Conservation (phyloP, 2,329 filamentous ascomycete genomes). For the Pseudogymnoascus sp. region DNA sequence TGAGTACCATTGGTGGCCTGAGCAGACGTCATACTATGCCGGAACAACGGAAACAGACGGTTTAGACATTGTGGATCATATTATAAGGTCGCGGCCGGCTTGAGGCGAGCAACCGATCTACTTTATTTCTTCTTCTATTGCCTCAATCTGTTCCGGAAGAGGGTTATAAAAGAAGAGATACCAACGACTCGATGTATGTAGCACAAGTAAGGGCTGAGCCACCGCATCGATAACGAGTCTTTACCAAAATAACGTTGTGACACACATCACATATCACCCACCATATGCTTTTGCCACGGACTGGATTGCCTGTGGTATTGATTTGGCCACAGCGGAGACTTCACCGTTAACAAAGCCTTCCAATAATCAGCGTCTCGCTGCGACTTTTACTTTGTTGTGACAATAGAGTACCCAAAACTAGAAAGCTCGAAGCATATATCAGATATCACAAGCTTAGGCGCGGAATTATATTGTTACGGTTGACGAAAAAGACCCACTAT, state of each 20-base stretch:
- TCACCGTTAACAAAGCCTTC: neutral
- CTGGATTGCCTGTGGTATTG: neutral
- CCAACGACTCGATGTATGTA: neutral
- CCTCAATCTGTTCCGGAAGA: neutral
- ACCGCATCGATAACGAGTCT: neutral
- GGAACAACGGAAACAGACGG: conserved; percentile 5
- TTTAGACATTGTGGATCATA: conserved; percentile 2
- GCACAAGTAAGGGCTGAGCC: neutral
- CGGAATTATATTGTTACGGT: conserved; percentile 3
- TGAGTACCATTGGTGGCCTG: neutral
- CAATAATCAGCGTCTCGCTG: neutral
- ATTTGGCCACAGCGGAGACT: neutral
- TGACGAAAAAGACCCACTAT: conserved; percentile 1
- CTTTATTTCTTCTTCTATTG: neutral
- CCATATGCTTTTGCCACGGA: neutral
- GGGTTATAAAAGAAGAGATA: neutral
- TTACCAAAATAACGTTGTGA: neutral
- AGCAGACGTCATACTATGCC: neutral
- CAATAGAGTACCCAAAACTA: neutral
- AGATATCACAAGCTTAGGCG: neutral
- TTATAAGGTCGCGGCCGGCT: neutral
- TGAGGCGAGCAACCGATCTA: neutral
- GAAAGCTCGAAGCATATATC: neutral
- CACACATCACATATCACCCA: neutral
- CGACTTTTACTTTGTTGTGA: neutral